These are phyloP conservation scores for Tricholoma sp. DNA, from an alignment of 768 basidiomycete species.

Conservation along the genomic window DNA sequence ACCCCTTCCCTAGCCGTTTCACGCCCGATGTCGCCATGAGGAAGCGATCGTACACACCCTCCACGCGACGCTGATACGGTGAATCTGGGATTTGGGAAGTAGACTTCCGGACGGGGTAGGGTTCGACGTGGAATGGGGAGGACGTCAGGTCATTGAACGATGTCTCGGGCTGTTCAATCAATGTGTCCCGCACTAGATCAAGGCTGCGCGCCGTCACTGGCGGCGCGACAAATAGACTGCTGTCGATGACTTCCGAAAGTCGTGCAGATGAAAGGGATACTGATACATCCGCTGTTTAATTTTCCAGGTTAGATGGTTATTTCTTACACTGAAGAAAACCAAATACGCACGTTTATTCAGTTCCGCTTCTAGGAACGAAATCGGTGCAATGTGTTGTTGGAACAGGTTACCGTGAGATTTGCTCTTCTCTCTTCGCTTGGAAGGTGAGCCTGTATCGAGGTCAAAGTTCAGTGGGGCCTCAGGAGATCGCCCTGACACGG, in stretches of 20 bases:
- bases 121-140: conserved; percentile 60
- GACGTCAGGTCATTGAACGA: conserved; percentile 53
- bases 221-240: conserved; percentile 61
- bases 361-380: conserved; percentile 61
- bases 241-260: conserved; percentile 65
- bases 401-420: conserved; percentile 62
- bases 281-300: conserved; percentile 29
- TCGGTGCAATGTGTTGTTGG: conserved; percentile 59
- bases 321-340: neutral
- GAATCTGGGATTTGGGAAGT: conserved; percentile 42
- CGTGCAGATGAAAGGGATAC: conserved; percentile 42
- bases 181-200: conserved; percentile 26
- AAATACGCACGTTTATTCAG: conserved; percentile 50
- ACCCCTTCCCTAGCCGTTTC: conserved; percentile 75
- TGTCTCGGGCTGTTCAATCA: conserved; percentile 22
- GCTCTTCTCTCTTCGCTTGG: conserved; percentile 62
- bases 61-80: conserved; percentile 55
- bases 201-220: conserved; percentile 35
- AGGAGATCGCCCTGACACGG: conserved; percentile 64
- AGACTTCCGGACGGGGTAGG: conserved; percentile 50
- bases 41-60: conserved; percentile 78
- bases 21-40: conserved; percentile 80
- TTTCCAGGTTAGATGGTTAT: neutral
- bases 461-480: conserved; percentile 25
- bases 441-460: conserved; percentile 44